Conservation (phyloP, 441 rosid species). For the Omphalea diandra region DNA sequence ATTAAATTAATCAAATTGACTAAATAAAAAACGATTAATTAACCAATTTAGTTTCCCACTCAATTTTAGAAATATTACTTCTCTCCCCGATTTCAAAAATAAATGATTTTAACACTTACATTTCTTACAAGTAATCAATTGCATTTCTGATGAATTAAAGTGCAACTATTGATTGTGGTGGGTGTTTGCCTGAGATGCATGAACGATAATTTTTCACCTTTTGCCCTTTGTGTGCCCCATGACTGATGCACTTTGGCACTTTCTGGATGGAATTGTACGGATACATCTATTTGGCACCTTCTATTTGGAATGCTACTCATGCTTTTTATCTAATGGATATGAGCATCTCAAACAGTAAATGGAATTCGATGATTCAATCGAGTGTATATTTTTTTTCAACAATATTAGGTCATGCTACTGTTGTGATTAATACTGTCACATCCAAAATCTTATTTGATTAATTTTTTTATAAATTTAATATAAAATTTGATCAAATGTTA, state of each 20-base stretch:
- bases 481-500: no score
- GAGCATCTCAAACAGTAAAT: background rate
- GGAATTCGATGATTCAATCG: background rate
- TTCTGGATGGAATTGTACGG: background rate
- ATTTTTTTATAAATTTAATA: no score
- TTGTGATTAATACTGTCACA: no score
- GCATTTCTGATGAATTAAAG: background rate
- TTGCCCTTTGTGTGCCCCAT: background rate
- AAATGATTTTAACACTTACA: background rate
- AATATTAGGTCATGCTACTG: no score
- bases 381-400: no score
- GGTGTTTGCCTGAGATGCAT: background rate
- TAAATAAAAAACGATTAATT: no score
- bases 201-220: background rate
- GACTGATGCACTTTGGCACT: background rate
- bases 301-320: background rate
- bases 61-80: no score
- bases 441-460: no score
- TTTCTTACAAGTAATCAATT: background rate
- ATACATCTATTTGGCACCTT: background rate
- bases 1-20: no score
- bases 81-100: no score
- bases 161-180: background rate
- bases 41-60: no score
- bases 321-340: background rate